Conservation (phyloP, 331 rosid species). For the Stylosanthes scabra region DNA sequence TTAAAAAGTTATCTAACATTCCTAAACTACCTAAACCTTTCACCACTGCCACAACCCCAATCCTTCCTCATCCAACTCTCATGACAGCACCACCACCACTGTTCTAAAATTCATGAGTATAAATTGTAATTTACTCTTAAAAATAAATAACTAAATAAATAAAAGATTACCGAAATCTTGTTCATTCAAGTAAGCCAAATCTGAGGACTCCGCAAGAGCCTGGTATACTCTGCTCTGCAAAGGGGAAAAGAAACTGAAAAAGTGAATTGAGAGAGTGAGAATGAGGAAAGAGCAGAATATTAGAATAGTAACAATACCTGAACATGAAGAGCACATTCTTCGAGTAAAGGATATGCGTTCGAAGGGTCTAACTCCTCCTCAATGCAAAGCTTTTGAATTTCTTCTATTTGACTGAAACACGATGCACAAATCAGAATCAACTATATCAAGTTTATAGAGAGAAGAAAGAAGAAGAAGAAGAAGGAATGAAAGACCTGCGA, state of each 20-base stretch:
- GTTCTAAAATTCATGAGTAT: too few relatives aligned
- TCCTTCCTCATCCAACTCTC: too few relatives aligned
- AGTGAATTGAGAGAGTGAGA: background rate
- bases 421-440: background rate
- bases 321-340: slow-evolving; percentile 58
- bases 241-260: background rate
- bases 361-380: slow-evolving; percentile 45
- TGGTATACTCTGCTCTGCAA: slow-evolving; percentile 62
- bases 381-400: slow-evolving; percentile 40
- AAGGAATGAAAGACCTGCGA: slow-evolving; percentile 47
- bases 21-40: too few relatives aligned
- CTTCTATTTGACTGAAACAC: slow-evolving; percentile 62
- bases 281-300: background rate
- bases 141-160: too few relatives aligned
- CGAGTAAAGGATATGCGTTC: slow-evolving; percentile 46
- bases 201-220: slow-evolving; percentile 62
- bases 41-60: too few relatives aligned
- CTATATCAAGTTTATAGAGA: background rate
- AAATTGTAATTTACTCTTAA: too few relatives aligned
- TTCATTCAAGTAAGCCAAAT: slow-evolving; percentile 42
- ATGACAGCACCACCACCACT: too few relatives aligned
- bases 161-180: slow-evolving; percentile 55
- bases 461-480: background rate
- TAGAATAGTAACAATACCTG: slow-evolving; percentile 43
- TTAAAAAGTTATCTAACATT: too few relatives aligned